These are phyloP conservation scores for Aspergillus wentii DNA, from an alignment of 495 filamentous ascomycete genomes.

Conservation along the genomic window DNA sequence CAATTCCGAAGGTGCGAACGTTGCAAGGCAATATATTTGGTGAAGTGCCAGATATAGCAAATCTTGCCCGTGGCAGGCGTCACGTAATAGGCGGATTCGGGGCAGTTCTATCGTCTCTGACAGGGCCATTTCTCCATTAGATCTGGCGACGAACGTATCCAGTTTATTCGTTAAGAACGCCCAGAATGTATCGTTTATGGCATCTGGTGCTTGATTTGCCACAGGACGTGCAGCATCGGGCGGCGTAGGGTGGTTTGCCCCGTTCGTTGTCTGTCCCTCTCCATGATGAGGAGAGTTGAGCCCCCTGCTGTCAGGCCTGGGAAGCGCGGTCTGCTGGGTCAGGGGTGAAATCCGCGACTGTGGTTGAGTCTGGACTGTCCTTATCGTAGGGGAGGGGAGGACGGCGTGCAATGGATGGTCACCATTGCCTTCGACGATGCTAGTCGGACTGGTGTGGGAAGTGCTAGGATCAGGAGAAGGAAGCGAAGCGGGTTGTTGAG, in stretches of 20 bases:
- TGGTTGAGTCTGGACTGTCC: background rate
- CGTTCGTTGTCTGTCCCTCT: too few species aligned
- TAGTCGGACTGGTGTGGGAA: constrained; percentile 10
- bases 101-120: constrained; percentile 38
- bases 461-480: constrained; percentile 19
- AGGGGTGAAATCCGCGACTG: background rate
- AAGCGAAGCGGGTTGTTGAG: constrained; percentile 7
- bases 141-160: constrained; percentile 9
- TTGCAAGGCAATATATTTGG: constrained; percentile 60
- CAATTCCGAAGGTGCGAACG: constrained; percentile 13
- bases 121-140: constrained; percentile 1
- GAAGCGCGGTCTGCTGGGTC: background rate
- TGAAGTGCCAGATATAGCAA: constrained; percentile 62
- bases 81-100: constrained; percentile 48
- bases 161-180: constrained; percentile 5
- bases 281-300: too few species aligned
- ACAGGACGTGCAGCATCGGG: too few species aligned
- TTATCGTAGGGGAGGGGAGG: constrained; percentile 6
- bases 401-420: constrained; percentile 4
- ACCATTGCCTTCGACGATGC: constrained; percentile 8
- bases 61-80: constrained; percentile 55
- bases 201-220: background rate
- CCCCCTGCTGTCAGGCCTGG: too few species aligned
- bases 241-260: too few species aligned
- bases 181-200: constrained; percentile 13